Percentiles rank a stretch among this genome's conserved stretches.
phyloP scores from a whole-genome alignment of 495 filamentous ascomycete species.

The Xylaria nigripes region DNA sequence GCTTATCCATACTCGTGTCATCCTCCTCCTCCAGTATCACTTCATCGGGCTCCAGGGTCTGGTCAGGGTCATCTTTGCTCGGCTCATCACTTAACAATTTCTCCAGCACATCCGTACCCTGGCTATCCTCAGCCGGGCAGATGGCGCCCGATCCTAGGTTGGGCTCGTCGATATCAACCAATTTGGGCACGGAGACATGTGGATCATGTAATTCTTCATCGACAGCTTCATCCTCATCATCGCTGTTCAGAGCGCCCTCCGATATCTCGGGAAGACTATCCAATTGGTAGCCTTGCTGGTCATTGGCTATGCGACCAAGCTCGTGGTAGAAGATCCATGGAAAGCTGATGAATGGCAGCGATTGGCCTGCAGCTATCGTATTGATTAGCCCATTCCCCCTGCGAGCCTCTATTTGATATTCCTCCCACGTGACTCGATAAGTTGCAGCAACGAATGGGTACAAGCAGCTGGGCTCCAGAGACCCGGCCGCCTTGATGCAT shows the following conservation, averaged over 20 bases:
- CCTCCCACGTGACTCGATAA: slow-evolving; percentile 72
- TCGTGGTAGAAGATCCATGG: slow-evolving; percentile 79
- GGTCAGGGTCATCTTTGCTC: not conserved
- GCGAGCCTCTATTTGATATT: slow-evolving; percentile 49
- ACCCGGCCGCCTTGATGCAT: slow-evolving; percentile 54
- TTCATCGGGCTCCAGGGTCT: not conserved
- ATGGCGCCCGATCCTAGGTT: too few relatives aligned
- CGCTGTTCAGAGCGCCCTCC: slow-evolving; percentile 7
- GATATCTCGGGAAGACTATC: slow-evolving; percentile 14
- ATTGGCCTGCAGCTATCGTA: slow-evolving; percentile 10
- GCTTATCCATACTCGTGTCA: slow-evolving; percentile 14
- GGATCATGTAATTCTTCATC: slow-evolving; percentile 11
- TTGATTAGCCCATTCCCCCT: slow-evolving; percentile 28
- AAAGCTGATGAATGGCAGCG: slow-evolving; percentile 81
- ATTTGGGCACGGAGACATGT: not conserved
- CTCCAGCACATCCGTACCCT: slow-evolving; percentile 14
- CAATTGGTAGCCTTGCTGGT: slow-evolving; percentile 12
- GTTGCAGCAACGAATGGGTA: slow-evolving; percentile 74
- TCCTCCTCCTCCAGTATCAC: slow-evolving; percentile 8
- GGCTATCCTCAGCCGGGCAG: too few relatives aligned
- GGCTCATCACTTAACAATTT: not conserved
- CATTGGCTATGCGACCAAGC: slow-evolving; percentile 61
- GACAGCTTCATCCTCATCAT: slow-evolving; percentile 18
- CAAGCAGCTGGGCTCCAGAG: slow-evolving; percentile 45
- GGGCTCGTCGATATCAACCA: slow-evolving; percentile 3